Evolutionary conservation across 2,329 filamentous ascomycete genomes (phyloP).

Genomic region (Verticillium klebahnii): DNA sequence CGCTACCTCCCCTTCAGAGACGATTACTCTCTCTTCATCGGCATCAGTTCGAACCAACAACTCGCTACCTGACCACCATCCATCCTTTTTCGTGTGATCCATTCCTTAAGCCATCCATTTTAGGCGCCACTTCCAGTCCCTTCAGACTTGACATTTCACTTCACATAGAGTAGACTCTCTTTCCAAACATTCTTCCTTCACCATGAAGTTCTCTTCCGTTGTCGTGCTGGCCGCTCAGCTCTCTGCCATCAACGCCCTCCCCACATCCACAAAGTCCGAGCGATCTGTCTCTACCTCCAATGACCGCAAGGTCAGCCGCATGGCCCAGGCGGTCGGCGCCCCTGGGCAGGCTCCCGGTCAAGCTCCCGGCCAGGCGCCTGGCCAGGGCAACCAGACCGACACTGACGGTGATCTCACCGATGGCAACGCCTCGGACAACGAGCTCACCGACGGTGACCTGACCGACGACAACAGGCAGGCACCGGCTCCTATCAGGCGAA

Average conservation of each 20-base stretch:
- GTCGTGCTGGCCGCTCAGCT: background rate
- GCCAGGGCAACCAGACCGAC: constrained; percentile 2
- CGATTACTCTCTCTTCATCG: background rate
- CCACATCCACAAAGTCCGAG: background rate
- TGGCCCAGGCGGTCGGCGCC: background rate
- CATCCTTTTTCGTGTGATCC: background rate
- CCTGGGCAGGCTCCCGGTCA: background rate
- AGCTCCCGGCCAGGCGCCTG: constrained; percentile 4
- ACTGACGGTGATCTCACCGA: background rate
- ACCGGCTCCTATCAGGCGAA: background rate
- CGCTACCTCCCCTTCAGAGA: background rate
- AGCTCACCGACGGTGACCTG: background rate
- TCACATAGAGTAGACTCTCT: background rate
- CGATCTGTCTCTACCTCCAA: background rate
- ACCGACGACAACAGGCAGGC: background rate
- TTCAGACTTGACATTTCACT: background rate
- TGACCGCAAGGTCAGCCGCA: background rate
- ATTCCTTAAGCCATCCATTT: background rate
- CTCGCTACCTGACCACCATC: background rate
- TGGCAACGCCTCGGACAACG: background rate
- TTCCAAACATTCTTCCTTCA: background rate
- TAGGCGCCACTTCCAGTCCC: background rate
- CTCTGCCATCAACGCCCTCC: background rate
- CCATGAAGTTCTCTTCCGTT: background rate
- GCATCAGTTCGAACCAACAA: background rate